These are phyloP conservation scores for Solanum appendiculatum DNA, from an alignment of 257 asterid species.

Conservation along the genomic window DNA sequence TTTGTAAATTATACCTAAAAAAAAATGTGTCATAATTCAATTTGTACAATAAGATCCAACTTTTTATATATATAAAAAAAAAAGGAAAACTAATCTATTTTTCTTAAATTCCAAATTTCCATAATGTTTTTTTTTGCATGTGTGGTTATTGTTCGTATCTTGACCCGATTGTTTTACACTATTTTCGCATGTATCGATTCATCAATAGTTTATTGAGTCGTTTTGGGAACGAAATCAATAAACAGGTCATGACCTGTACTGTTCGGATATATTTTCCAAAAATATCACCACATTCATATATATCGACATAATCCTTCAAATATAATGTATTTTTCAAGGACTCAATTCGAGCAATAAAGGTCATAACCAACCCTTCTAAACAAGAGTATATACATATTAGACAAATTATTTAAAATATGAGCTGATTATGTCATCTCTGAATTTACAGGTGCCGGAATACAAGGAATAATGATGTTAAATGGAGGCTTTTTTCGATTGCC, in stretches of 20 bases:
- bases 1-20: neutral
- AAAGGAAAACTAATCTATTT: neutral
- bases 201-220: no score
- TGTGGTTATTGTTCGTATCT: neutral
- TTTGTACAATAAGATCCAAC: neutral
- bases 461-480: constrained; percentile 42
- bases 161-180: neutral
- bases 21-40: neutral
- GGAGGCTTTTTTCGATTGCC: constrained; percentile 50
- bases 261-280: neutral
- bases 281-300: neutral
- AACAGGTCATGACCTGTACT: neutral
- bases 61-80: neutral
- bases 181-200: neutral
- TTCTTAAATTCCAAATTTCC: neutral
- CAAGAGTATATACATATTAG: neutral
- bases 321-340: neutral
- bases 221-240: neutral
- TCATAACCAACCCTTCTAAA: neutral
- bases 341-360: neutral
- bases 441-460: constrained; percentile 41
- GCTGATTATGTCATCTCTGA: neutral
- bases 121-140: neutral
- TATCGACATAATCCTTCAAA: neutral
- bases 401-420: neutral